Base-by-base conservation (phyloP, 2,329 filamentous ascomycete genomes). In the Dothiorella sarmentorum region DNA sequence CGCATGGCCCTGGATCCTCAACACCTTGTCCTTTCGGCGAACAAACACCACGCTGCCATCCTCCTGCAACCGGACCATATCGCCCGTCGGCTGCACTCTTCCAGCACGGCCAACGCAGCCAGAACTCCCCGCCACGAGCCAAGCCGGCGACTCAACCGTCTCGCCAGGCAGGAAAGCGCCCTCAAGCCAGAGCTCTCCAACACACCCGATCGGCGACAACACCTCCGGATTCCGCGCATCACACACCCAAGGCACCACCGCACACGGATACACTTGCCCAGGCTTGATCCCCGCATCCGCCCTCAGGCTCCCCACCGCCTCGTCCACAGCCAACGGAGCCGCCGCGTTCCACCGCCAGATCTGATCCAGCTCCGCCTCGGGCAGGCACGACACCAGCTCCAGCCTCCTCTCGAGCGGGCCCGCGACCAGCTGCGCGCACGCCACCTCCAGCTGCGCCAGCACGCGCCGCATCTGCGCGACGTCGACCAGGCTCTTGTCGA, bases 401-500 rank as follows among this genome's bases (percentile, higher is more conserved):
- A 72, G 18, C 33, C 22, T n/a, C 2, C 13, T 7, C 11, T 13
- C 17, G 4, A 4, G 7, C 7, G 29, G 47, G 15, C 47, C 31
- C 47, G 7, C n/a, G 20, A 24, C 79, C 44, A 88, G 74, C 20
- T 78, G 71, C 44, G 77, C 74, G 0, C 78, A 76, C 17, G 82
- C 76, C 4, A 74, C 72, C 29, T 78, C 78, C 24, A 87, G 75
- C 56, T 83, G 79, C 1, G 73, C 67, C 17, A 86, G 72, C 1
- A 81, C 80, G 29, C 76, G 74, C 63, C 84, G 73, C 72, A 86
- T 82, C 17, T 79, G 76, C 24, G 73, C 70, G 26, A 73, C 75
- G 17, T 74, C 73, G n/a, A 88, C 79, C 0, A 80, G 78, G 17
- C 80, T 80, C 20, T 83, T 83, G 65, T 88, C 85, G 65, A 87